Conservation (phyloP, 371 early-diverging fungal genomes). For the Mortierella sp. region DNA sequence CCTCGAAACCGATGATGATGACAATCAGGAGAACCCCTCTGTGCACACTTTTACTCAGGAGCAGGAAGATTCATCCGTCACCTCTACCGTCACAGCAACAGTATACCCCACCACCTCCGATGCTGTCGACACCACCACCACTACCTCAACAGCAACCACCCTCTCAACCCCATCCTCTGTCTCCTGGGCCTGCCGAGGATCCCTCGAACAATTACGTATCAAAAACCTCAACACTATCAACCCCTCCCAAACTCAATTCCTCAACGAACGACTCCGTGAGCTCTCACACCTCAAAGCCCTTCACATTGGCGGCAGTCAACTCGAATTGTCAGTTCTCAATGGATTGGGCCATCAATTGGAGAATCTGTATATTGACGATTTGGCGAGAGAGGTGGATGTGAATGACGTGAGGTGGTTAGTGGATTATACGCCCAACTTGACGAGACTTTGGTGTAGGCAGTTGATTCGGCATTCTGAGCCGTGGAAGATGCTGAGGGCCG, state of each 20-base stretch:
- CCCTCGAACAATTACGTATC: slow-evolving; percentile 41
- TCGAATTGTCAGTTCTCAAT: slow-evolving; percentile 44
- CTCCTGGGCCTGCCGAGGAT: slow-evolving; percentile 42
- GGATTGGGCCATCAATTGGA: slow-evolving; percentile 53
- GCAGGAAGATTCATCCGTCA: not conserved
- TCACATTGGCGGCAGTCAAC: slow-evolving; percentile 53
- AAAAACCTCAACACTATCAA: slow-evolving; percentile 44
- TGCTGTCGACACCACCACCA: not conserved
- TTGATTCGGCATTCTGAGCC: slow-evolving; percentile 55
- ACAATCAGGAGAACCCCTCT: slow-evolving; percentile 12
- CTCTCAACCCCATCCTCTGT: not conserved
- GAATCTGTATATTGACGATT: slow-evolving; percentile 45
- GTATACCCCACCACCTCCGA: slow-evolving; percentile 29
- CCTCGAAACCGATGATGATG: slow-evolving; percentile 35
- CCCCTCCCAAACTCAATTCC: slow-evolving; percentile 25
- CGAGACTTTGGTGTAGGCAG: slow-evolving; percentile 51
- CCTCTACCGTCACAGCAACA: slow-evolving; percentile 7
- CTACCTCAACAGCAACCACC: not conserved
- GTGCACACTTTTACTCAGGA: not conserved
- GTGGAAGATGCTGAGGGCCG: slow-evolving; percentile 39
- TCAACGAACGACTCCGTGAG: slow-evolving; percentile 49
- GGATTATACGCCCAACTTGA: slow-evolving; percentile 51
- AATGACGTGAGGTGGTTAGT: slow-evolving; percentile 48
- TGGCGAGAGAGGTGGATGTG: slow-evolving; percentile 49
- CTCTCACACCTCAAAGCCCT: slow-evolving; percentile 43